Evolutionary conservation across 495 filamentous ascomycete genomes (phyloP), one percentile per base, ranked within the genome.

Genomic region (Lasiosphaeria miniovina): DNA sequence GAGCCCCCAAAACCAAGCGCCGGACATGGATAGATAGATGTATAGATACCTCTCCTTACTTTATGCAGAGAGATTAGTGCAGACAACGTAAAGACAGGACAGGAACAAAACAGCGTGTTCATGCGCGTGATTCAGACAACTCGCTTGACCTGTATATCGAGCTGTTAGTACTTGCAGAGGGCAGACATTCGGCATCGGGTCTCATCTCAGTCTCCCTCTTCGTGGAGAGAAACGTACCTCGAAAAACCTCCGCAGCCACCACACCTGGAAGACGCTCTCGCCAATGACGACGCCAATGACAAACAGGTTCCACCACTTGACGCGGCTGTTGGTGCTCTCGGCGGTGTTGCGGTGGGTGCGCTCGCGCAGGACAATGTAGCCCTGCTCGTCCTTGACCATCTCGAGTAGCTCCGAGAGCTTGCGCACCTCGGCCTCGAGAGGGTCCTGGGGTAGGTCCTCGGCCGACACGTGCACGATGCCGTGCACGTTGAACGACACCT

Each of bases 231-330:
- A 50, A 55, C 68, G 11, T 65, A 96, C 93, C 89, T 98, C 94
- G 71, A 98, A 98, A 80, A 98, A 98, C 69, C 95, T 80, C 82
- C 96, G 93, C 74, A 98, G 71, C 90, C 94, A 98, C 94, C 95
- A 98, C 61, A 98, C 95, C 77, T 98, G 94, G 81, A 98, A 98
- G 53, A 97, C 79, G 67, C 91, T 91, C 80, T 96, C 90, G 49
- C 89, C 94, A 60, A 94, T 80, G 51, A 98, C 82, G 57, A 98
- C 88, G 54, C 86, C 84, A 58, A 98, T 82, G 75, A 98, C 92
- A 76, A 98, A 98, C 61, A 98, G 84, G 72, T 93, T 97, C 95
- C 95, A 98, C 94, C 94, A 98, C 77, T 98, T 98, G 60, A 98
- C 94, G 55, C 94, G 80, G 61, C 86, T 84, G 75, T 98, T 98